Evolutionary conservation across 1,139 yeast genomes (phyloP), one percentile per base, ranked within the genome.

Genomic region (Arxiozyma slooffiae): DNA sequence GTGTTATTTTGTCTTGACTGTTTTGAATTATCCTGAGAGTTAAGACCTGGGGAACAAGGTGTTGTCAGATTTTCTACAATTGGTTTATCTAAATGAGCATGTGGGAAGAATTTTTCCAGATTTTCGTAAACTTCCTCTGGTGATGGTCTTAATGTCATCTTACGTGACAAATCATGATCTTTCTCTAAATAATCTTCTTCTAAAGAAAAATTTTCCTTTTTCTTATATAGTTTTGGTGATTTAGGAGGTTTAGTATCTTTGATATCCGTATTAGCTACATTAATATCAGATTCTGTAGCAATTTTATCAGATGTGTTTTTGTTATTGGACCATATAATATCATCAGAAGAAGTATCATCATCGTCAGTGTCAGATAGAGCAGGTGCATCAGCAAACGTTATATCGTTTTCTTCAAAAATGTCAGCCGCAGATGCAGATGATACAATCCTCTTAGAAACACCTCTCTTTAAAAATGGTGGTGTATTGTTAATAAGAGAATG

Each of bases 91-190:
- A 94, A 76, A 68, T 92, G 92, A 0, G 97, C 83, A 58, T 86
- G 77, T 0, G 98, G 98, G 73, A 94, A 94, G 66, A 87, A 94
- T 61, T 80, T 79, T 60, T 92, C 98, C 58, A 94, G 76, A 62
- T 94, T 89, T 52, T 89, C 88, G 63, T 89, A 92, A 39, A 94
- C 84, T 47, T 86, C 95, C 61, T 92, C 97, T 0, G 96, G 85
- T 0, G 98, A 90, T 1, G 99, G 99, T 63, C 98, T 80, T 7
- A 92, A 83, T 11, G 82, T 79, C 80, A 73, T 71, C 55, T 67
- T 68, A 34, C 67, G 59, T 66, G 67, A 42, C 39, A 57, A 7
- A 16, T 14, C 41, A 6, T 30, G 23, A 7, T 34, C 26, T 2
- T 22, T 41, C 16, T 38, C 38, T 4, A 39, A 21, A 39, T 11